Evolutionary conservation across 306 rosid genomes (phyloP).

Genomic region (Rubus idaeus): DNA sequence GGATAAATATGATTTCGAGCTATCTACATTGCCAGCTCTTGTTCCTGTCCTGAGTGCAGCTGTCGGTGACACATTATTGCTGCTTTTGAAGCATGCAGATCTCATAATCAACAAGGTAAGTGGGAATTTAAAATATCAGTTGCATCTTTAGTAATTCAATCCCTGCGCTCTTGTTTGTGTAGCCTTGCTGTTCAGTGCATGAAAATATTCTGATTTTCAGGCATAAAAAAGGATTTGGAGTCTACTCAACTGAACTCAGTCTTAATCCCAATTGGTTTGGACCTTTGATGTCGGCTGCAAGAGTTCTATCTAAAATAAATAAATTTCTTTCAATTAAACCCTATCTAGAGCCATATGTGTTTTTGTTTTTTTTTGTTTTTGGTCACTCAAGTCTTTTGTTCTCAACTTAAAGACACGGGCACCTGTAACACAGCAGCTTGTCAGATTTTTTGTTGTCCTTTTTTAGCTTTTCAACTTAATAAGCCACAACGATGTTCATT

Average conservation of each 20-base stretch:
- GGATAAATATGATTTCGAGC: slow-evolving; percentile 96
- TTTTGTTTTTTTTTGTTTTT: neutral
- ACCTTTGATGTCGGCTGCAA: neutral
- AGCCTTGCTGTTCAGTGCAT: neutral
- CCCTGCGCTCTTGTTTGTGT: neutral
- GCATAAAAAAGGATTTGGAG: neutral
- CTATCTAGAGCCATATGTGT: neutral
- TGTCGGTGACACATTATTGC: slow-evolving; percentile 78
- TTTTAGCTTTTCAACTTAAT: neutral
- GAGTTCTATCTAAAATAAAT: neutral
- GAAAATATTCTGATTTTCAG: neutral
- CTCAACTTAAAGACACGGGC: neutral
- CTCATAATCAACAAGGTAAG: slow-evolving; percentile 85
- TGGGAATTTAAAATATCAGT: slow-evolving; percentile 3
- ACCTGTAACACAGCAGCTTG: neutral
- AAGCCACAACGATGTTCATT: neutral
- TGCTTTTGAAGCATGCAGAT: slow-evolving; percentile 89
- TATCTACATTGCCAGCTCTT: slow-evolving; percentile 89
- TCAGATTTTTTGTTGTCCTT: neutral
- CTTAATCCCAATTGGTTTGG: neutral
- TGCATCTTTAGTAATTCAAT: neutral
- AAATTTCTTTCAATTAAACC: neutral
- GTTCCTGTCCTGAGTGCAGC: slow-evolving; percentile 90
- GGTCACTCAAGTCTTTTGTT: neutral
- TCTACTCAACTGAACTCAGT: neutral